These are phyloP conservation scores for Nicotiana undulata DNA, from an alignment of 257 asterid genomes.

Conservation along the genomic window DNA sequence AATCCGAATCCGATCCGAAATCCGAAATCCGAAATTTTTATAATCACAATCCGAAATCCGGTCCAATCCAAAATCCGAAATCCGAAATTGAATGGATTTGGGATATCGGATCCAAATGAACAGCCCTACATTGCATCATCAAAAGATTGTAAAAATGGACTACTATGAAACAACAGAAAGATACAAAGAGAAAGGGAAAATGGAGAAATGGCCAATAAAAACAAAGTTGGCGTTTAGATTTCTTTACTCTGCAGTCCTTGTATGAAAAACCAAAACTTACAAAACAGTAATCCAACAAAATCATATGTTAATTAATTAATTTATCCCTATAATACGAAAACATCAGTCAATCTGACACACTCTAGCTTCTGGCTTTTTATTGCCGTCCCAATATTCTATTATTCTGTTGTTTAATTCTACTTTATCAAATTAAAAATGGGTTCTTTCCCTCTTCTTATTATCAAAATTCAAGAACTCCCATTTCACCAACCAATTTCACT, in stretches of 20 bases:
- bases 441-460: not conserved
- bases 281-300: not conserved
- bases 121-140: not conserved
- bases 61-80: too few species aligned
- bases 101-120: too few species aligned
- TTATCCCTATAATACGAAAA: not conserved
- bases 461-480: not conserved
- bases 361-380: slow-evolving; percentile 1
- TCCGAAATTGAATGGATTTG: too few species aligned
- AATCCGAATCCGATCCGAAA: too few species aligned
- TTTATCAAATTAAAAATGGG: not conserved
- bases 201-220: not conserved
- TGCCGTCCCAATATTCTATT: slow-evolving; percentile 27
- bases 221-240: not conserved
- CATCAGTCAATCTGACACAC: slow-evolving; percentile 11
- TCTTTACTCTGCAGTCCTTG: slow-evolving; percentile 7
- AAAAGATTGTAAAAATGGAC: not conserved
- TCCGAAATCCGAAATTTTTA: too few species aligned
- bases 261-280: not conserved
- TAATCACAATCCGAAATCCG: too few species aligned
- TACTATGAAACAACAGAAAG: not conserved
- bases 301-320: not conserved
- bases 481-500: not conserved
- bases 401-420: not conserved
- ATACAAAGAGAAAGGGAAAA: slow-evolving; percentile 1